These are phyloP conservation scores for Metschnikowia continentalis DNA, from an alignment of 805 yeast species.

Conservation along the genomic window DNA sequence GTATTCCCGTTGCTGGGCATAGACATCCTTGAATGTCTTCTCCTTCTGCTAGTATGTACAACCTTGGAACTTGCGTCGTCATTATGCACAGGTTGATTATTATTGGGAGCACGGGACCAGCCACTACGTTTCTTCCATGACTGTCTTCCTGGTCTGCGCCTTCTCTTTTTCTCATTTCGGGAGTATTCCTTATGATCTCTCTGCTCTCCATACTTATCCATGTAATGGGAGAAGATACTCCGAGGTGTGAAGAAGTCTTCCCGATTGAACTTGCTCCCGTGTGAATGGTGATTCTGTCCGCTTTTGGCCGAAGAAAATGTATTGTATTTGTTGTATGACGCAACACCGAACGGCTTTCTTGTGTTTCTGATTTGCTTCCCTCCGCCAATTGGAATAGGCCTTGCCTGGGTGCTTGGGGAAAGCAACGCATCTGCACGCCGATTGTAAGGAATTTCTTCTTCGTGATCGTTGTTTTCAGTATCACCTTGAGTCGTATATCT, in stretches of 20 bases:
- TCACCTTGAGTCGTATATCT: background rate
- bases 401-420: constrained; percentile 33
- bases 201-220: constrained; percentile 58
- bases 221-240: constrained; percentile 63
- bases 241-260: constrained; percentile 79
- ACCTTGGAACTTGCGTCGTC: background rate
- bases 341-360: constrained; percentile 62
- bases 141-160: constrained; percentile 19
- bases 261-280: constrained; percentile 43
- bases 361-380: constrained; percentile 35
- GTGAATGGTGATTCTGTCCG: constrained; percentile 6
- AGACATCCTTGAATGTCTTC: constrained; percentile 7
- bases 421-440: constrained; percentile 42
- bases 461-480: background rate
- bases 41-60: constrained; percentile 4
- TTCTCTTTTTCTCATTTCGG: constrained; percentile 15
- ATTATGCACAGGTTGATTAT: constrained; percentile 1
- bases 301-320: constrained; percentile 5
- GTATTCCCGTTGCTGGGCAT: background rate
- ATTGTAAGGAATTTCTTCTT: constrained; percentile 27
- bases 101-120: background rate
- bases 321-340: constrained; percentile 44
- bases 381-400: constrained; percentile 40
- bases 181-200: constrained; percentile 18
- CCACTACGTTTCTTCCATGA: constrained; percentile 26